Conservation (phyloP, 352 stramenopile species). For the Globisporangium spiculum region DNA sequence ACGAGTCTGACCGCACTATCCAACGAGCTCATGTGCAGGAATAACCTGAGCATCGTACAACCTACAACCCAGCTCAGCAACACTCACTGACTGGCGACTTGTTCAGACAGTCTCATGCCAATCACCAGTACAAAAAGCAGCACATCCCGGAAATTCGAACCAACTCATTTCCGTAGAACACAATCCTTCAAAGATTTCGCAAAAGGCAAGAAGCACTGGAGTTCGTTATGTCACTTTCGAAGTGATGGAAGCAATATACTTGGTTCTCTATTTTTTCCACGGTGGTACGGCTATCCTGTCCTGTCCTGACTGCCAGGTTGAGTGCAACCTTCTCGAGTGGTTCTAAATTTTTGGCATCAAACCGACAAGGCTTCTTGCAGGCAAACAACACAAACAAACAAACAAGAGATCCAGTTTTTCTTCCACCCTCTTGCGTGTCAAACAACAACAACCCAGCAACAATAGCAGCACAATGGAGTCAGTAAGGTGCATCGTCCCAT, state of each 20-base stretch:
- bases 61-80: too few relatives aligned
- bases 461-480: neutral
- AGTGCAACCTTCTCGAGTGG: neutral
- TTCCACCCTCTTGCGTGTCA: slow-evolving; percentile 5
- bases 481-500: neutral
- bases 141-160: neutral
- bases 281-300: neutral
- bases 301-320: too few relatives aligned
- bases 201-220: neutral
- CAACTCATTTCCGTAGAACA: neutral
- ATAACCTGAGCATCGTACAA: neutral
- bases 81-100: neutral
- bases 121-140: neutral
- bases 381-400: neutral
- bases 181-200: neutral
- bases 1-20: neutral
- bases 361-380: neutral
- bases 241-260: neutral
- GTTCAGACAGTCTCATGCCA: neutral
- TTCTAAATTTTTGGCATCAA: neutral
- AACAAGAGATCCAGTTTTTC: slow-evolving; percentile 9
- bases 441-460: neutral
- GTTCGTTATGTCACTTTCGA: neutral
- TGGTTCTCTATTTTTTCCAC: neutral
- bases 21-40: neutral